Conservation (phyloP, 2,329 filamentous ascomycete species). For the Pseudodiploospora longispora region DNA sequence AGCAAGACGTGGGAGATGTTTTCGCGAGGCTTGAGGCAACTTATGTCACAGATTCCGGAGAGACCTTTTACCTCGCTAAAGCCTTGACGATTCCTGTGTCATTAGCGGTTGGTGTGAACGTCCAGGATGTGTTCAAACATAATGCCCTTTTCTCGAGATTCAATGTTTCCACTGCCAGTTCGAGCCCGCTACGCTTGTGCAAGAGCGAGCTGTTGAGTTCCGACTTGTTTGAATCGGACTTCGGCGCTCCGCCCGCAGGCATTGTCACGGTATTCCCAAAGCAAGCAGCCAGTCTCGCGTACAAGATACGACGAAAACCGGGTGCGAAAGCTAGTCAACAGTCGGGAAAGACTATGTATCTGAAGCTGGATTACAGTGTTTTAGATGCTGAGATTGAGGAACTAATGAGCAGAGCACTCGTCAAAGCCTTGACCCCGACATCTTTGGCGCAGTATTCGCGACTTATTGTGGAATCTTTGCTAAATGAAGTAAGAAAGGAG, state of each 20-base stretch:
- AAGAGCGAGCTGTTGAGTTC: slow-evolving; percentile 61
- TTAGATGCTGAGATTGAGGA: slow-evolving; percentile 64
- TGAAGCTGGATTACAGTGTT: slow-evolving; percentile 69
- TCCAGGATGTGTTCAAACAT: slow-evolving; percentile 91
- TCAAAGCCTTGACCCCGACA: slow-evolving; percentile 28
- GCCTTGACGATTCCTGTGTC: slow-evolving; percentile 61
- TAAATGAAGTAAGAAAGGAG: slow-evolving; percentile 34
- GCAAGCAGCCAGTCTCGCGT: slow-evolving; percentile 73
- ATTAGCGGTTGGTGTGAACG: slow-evolving; percentile 85
- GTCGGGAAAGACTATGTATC: slow-evolving; percentile 43
- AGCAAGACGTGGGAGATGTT: slow-evolving; percentile 65
- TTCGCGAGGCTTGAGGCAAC: slow-evolving; percentile 67
- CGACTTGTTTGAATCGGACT: slow-evolving; percentile 57
- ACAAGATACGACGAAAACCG: slow-evolving; percentile 60
- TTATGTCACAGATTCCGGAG: slow-evolving; percentile 61
- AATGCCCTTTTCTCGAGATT: slow-evolving; percentile 78
- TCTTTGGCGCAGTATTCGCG: slow-evolving; percentile 38
- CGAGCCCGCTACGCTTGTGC: slow-evolving; percentile 66
- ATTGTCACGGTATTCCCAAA: slow-evolving; percentile 64
- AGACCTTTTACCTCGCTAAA: slow-evolving; percentile 28
- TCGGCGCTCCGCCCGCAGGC: slow-evolving; percentile 43
- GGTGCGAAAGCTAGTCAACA: slow-evolving; percentile 24
- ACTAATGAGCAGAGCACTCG: slow-evolving; percentile 37
- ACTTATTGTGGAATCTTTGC: slow-evolving; percentile 36
- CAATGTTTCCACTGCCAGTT: slow-evolving; percentile 73